phyloP scores from a whole-genome alignment of 352 stramenopile species.

The Phytophthora pluvialis region DNA sequence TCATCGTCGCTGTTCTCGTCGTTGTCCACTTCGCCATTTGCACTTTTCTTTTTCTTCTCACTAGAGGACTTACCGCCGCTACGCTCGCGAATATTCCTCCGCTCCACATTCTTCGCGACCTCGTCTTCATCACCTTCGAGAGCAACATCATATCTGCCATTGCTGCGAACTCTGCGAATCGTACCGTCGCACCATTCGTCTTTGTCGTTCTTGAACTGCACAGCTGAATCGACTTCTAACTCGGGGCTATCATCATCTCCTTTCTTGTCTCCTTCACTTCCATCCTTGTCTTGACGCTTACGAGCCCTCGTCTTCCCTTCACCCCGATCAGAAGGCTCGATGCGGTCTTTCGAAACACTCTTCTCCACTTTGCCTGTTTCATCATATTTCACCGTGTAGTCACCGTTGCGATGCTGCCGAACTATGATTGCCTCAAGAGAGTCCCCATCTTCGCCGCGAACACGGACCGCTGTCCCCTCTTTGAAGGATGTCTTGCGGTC shows the following conservation, averaged over 20 bases:
- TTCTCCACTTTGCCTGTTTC: constrained; percentile 43
- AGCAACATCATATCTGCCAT: constrained; percentile 57
- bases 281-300: constrained; percentile 16
- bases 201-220: constrained; percentile 52
- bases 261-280: constrained; percentile 22
- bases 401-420: constrained; percentile 45
- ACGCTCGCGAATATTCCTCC: constrained; percentile 29
- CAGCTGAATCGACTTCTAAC: constrained; percentile 30
- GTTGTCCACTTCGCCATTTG: constrained; percentile 16
- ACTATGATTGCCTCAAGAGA: constrained; percentile 34
- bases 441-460: constrained; percentile 27
- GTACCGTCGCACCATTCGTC: constrained; percentile 44
- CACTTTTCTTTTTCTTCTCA: constrained; percentile 23
- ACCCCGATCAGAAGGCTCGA: constrained; percentile 8
- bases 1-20: constrained; percentile 27
- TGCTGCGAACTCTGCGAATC: constrained; percentile 43
- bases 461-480: constrained; percentile 18
- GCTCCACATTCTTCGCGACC: constrained; percentile 39
- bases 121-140: constrained; percentile 49
- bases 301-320: constrained; percentile 15
- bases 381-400: constrained; percentile 46
- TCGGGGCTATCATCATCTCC: constrained; percentile 3
- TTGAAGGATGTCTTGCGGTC: constrained; percentile 19
- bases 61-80: constrained; percentile 15
- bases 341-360: constrained; percentile 35